Evolutionary conservation across 2,329 filamentous ascomycete species (phyloP).

Genomic region (Aspergillus jensenii): DNA sequence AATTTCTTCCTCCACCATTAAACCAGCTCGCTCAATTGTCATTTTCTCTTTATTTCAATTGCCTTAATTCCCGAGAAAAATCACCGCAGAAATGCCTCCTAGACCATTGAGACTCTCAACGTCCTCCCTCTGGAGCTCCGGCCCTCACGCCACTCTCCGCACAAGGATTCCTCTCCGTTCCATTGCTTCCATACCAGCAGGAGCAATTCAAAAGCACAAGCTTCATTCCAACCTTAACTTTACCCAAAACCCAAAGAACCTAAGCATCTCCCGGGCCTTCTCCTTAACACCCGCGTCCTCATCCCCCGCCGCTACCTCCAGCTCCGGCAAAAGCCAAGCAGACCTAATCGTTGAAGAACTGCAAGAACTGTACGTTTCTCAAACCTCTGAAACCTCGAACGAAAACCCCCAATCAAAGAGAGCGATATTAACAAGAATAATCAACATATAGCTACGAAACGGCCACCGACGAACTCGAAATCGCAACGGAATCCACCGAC

Average conservation of each 20-base stretch:
- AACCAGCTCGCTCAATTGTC: neutral
- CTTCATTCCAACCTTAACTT: neutral
- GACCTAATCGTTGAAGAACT: slow-evolving; percentile 39
- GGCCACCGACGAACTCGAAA: slow-evolving; percentile 51
- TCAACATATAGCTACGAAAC: slow-evolving; percentile 37
- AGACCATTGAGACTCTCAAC: neutral
- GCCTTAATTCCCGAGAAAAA: neutral
- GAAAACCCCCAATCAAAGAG: too few species aligned
- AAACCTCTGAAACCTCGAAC: too few species aligned
- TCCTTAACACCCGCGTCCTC: neutral
- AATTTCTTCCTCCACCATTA: neutral
- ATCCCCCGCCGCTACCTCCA: neutral
- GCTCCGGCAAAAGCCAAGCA: slow-evolving; percentile 26
- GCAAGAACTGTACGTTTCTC: slow-evolving; percentile 32
- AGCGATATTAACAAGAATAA: too few species aligned
- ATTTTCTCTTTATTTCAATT: neutral
- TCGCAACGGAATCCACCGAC: slow-evolving; percentile 49
- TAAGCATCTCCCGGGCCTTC: neutral
- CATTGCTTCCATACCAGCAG: neutral
- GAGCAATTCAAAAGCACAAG: neutral
- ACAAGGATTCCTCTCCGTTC: neutral
- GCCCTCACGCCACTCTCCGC: neutral
- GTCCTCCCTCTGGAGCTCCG: neutral
- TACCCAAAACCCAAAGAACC: neutral
- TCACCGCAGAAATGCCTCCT: neutral